Evolutionary conservation across 2,329 filamentous ascomycete species (phyloP).

Genomic region (Hymenoscyphus linearis): DNA sequence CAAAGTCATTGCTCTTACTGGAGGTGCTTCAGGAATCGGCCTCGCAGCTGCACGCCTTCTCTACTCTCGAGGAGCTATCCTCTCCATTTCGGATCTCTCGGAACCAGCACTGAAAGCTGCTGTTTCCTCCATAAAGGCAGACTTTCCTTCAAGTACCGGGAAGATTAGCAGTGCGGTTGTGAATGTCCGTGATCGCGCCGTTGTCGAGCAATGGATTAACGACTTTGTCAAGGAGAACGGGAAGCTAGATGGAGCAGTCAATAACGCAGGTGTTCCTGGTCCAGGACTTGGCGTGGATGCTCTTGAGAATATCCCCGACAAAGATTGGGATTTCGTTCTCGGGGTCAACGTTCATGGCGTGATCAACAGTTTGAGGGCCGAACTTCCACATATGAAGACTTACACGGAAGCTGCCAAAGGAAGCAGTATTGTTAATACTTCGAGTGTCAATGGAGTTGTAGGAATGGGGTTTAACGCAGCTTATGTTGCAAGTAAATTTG

Average conservation of each 20-base stretch:
- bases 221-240: conserved; percentile 31
- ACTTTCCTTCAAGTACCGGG: background rate
- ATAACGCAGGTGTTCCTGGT: conserved; percentile 35
- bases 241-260: conserved; percentile 35
- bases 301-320: conserved; percentile 32
- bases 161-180: conserved; percentile 15
- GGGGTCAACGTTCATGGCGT: conserved; percentile 42
- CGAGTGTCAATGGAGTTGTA: conserved; percentile 38
- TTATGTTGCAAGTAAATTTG: conserved; percentile 31
- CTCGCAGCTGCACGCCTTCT: conserved; percentile 58
- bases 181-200: conserved; percentile 25
- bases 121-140: background rate
- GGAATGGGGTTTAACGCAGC: conserved; percentile 29
- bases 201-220: conserved; percentile 33
- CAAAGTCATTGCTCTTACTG: conserved; percentile 68
- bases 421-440: conserved; percentile 53
- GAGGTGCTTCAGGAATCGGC: conserved; percentile 70
- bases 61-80: conserved; percentile 11
- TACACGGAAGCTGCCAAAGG: conserved; percentile 29
- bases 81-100: conserved; percentile 15
- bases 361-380: conserved; percentile 45
- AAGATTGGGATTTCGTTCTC: conserved; percentile 40
- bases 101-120: conserved; percentile 15
- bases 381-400: conserved; percentile 38
- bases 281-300: conserved; percentile 28